Evolutionary conservation across 306 rosid genomes (phyloP), one percentile per base, ranked within the genome.

Genomic region (Trifolium repens): DNA sequence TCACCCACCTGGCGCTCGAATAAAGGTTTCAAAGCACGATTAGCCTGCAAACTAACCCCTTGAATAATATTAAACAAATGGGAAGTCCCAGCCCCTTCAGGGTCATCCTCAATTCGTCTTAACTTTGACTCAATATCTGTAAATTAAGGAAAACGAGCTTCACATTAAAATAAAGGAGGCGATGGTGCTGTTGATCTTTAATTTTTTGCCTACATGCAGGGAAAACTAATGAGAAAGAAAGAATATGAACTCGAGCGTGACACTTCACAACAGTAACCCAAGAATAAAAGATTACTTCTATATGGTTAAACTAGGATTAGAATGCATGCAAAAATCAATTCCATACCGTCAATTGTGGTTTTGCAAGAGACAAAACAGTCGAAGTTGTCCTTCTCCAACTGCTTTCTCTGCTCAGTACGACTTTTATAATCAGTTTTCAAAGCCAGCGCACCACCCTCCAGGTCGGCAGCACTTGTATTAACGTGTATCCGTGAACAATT

Each of bases 321-420:
- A 78, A 75, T 34, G 57, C 74, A 79, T 9, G 74, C 72, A 75
- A 80, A 49, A 80, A 55, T 24, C 9, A 59, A 87, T 59, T 75
- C 37, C 80, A 62, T 90, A 94, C 99, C 99, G 69, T 94, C 99
- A 61, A 94, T 94, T 81, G 99, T 94, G 72, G 99, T 94, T 87
- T 94, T 94, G 85, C 99, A 94, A 1, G 99, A 94, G 86, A 94
- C 99, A 76, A 94, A 94, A 77, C 99, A 94, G 81, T 94, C 99
- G 84, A 94, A 94, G 78, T 94, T 94, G 85, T 94, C 97, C 88
- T 94, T 94, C 60, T 92, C 99, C 82, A 94, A 83, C 78, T 92
- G 97, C 79, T 94, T 94, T 75, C 96, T 89, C 85, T 90, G 97
- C 69, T 89, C 92, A 19, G 94, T 94, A 60, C 96, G 96, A 81